Base-by-base conservation (phyloP, 2,329 filamentous ascomycete species). In the Raffaelea arxii region DNA sequence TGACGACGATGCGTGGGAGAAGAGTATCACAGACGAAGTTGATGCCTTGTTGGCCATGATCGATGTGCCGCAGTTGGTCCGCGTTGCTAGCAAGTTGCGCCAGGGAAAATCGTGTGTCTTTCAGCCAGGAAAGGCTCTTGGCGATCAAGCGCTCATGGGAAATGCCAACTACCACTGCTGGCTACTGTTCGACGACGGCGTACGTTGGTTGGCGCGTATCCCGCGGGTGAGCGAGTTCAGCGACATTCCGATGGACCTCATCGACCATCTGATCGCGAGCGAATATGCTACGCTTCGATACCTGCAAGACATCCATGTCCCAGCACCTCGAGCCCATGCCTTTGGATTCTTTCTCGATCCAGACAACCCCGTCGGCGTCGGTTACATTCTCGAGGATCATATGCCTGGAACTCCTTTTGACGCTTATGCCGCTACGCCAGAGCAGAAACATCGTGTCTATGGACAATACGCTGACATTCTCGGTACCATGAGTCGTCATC, bases 281-380 rank as follows among this genome's bases (percentile, higher is more conserved):
- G 46, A 51, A 25, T 46, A 42, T 12, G 49, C 49, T 1, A 51
- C 49, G 6, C 49, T 51, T 1, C 43, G 36, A 11, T 50, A 41
- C 7, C 40, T 50, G 2, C 45, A 43, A 38, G 5, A n/a, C 16
- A 32, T 25, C 2, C 23, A 12, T 9, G 35, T 42, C 16, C 44
- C 25, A 2, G 27, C 41, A 5, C 49, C 49, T 2, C 35, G 30
- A 6, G 46, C 24, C 2, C 21, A 48, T 14, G 49, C 4, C 16
- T 48, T 11, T 22, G 46, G 35, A 1, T 30, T 41, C 1, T 22
- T 19, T 12, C 11, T 6, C 3, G 46, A 48, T 32, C 19, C 25
- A 4, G 7, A 10, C 9, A 48, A 46, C 41, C 6, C 14, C 4
- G 45, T 50, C 25, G 45, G 48, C 5, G 39, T 46, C 3, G 38